Evolutionary conservation across 1,284 basidiomycete species (phyloP).

Genomic region (Austroboletus novae-zelandiae): DNA sequence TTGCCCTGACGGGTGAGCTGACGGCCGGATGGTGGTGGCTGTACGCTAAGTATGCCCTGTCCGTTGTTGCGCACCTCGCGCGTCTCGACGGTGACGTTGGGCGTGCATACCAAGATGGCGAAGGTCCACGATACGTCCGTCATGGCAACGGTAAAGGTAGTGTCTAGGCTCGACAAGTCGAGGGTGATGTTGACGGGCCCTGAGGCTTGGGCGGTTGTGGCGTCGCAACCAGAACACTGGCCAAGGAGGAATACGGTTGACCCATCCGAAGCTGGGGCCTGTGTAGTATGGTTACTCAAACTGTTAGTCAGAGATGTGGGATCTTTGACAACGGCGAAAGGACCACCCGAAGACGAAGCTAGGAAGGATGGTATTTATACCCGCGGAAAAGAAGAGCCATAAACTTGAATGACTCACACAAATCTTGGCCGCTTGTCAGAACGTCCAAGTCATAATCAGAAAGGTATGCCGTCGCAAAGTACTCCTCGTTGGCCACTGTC

Average conservation of each 20-base stretch:
- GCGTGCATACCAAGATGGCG: conserved; percentile 21
- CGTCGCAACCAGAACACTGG: conserved; percentile 21
- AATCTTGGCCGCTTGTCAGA: background rate
- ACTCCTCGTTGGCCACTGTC: background rate
- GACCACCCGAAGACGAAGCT: background rate
- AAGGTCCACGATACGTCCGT: conserved; percentile 19
- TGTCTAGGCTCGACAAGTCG: conserved; percentile 15
- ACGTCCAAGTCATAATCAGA: conserved; percentile 20
- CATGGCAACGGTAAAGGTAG: conserved; percentile 12
- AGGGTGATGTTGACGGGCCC: background rate
- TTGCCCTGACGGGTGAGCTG: conserved; percentile 22
- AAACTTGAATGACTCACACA: conserved; percentile 10
- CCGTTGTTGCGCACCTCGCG: conserved; percentile 27
- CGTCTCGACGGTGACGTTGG: conserved; percentile 27
- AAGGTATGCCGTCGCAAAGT: conserved; percentile 17
- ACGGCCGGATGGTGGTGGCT: conserved; percentile 11
- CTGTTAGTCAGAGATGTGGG: background rate
- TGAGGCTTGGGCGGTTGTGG: background rate
- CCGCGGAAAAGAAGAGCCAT: background rate
- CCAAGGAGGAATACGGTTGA: conserved; percentile 23
- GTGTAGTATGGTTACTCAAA: conserved; percentile 26
- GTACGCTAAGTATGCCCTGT: conserved; percentile 19
- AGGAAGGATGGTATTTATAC: background rate
- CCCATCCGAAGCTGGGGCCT: conserved; percentile 15
- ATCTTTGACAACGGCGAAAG: conserved; percentile 10